A percentile compares a stretch with the other conserved stretches of the same genome.
Evolutionary conservation across 1,284 basidiomycete species (phyloP).

Genomic region (Pseudozyma flocculosa): DNA sequence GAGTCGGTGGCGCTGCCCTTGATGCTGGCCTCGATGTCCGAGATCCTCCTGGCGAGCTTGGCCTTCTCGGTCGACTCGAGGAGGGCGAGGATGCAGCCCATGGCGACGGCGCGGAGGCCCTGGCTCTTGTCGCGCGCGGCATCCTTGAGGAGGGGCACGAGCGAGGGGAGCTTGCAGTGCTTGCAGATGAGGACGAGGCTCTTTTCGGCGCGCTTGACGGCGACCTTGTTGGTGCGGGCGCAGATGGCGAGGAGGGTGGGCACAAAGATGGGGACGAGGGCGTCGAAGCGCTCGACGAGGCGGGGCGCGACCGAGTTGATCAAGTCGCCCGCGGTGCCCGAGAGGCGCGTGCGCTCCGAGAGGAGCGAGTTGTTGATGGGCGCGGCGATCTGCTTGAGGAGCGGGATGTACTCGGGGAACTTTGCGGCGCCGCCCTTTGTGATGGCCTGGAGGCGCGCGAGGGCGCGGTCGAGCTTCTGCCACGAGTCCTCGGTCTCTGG

Average conservation of each 20-base stretch:
- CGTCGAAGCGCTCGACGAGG: conserved; percentile 57
- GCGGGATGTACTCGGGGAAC: conserved; percentile 25
- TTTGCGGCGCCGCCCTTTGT: conserved; percentile 49
- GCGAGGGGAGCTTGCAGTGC: conserved; percentile 58
- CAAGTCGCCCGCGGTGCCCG: conserved; percentile 61
- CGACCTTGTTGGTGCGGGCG: conserved; percentile 62
- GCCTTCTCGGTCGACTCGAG: conserved; percentile 52
- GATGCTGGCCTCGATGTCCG: conserved; percentile 59
- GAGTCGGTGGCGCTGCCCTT: conserved; percentile 60
- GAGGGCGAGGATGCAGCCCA: conserved; percentile 39
- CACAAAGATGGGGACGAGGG: conserved; percentile 60
- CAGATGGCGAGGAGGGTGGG: conserved; percentile 61
- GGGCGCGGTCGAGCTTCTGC: conserved; percentile 41
- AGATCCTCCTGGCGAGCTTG: conserved; percentile 46
- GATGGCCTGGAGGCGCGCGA: conserved; percentile 38
- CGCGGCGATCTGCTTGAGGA: conserved; percentile 26
- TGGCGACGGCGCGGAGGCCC: conserved; percentile 23
- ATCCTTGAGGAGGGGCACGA: conserved; percentile 57
- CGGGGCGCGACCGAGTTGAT: conserved; percentile 62
- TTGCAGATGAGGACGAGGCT: conserved; percentile 60
- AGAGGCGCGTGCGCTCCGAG: conserved; percentile 61
- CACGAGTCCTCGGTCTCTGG: conserved; percentile 53
- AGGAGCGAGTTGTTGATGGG: conserved; percentile 55
- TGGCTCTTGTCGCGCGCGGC: conserved; percentile 59
- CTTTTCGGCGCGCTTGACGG: conserved; percentile 61